Evolutionary conservation across 108 stramenopile genomes (phyloP), one percentile per base, ranked within the genome.

Genomic region (Bacterosira constricta): DNA sequence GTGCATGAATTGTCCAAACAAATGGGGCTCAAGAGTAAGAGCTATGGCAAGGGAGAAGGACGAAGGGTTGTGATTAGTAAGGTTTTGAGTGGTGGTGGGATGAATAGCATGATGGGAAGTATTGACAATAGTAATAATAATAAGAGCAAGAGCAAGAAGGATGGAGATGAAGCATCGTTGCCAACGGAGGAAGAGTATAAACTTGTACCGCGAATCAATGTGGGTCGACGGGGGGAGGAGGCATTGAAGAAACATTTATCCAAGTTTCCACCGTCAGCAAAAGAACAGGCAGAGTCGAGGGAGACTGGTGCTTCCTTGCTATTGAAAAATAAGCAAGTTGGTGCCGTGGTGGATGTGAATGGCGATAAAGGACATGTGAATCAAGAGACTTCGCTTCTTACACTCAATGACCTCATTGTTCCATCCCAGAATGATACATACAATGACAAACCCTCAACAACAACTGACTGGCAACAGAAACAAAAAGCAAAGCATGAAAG

Each of bases 1-100:
- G 63, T 89, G 8, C 90, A 92, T 62, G 66, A 86, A 71, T 61
- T 86, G 34, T 79, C 88, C 7, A 58, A 53, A 9, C 80, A 80
- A 57, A 69, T 92, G 38, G 90, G 90, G 6, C 52, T 92, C 64
- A 74, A 69, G 13, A 78, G 75, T 46, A 92, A 92, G 60, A 80
- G 77, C 36, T 69, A 73, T 36, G 90, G 90, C 21, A 89, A 88
- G 74, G 88, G 85, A 13, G 83, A 86, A 12, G 55, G 79, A 11
- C 57, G 90, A 25, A 71, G 66, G 32, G 87, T 89, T 38, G 78
- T 65, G 10, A 78, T 89, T 9, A 83, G 61, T 27, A 89, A 86
- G 49, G 63, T 74, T 36, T 26, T 37, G 18, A 61, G 10, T 41
- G 61, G 23, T 64, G 84, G 73, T 63, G 69, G 27, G 67, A 71